A percentile compares a stretch with the other conserved stretches of the same genome.
Conservation (phyloP, 805 yeast species). For the Jamesozyma jinghongensis region DNA sequence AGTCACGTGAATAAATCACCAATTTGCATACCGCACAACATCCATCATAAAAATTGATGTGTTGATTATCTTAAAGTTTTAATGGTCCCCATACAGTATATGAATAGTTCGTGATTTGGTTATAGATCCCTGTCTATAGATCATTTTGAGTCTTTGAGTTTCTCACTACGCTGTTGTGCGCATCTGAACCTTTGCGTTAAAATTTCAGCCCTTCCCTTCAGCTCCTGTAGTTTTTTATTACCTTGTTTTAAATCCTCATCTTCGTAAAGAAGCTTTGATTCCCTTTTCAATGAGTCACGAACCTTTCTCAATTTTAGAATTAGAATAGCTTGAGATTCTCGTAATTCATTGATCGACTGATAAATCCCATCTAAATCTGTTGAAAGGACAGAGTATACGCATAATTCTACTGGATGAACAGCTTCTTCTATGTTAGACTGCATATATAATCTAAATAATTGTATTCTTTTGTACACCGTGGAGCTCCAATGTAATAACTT, state of each 20-base stretch:
- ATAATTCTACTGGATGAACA: conserved; percentile 27
- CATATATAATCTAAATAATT: background rate
- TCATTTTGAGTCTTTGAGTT: background rate
- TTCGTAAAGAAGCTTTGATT: conserved; percentile 15
- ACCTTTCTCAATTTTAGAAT: conserved; percentile 20
- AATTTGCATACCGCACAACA: too few relatives aligned
- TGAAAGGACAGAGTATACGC: conserved; percentile 25
- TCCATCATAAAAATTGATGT: too few relatives aligned
- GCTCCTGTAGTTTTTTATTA: background rate
- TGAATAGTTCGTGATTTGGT: too few relatives aligned
- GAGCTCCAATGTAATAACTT: too few relatives aligned
- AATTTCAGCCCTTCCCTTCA: conserved; percentile 10
- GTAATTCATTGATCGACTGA: conserved; percentile 24
- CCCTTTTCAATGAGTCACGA: conserved; percentile 17
- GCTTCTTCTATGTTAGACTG: conserved; percentile 2
- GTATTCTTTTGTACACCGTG: too few relatives aligned
- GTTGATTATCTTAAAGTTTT: too few relatives aligned
- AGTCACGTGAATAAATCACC: too few relatives aligned
- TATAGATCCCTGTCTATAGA: too few relatives aligned
- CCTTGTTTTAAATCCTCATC: conserved; percentile 4
- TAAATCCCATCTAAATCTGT: conserved; percentile 26
- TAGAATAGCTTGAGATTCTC: conserved; percentile 28
- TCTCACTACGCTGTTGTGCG: conserved; percentile 6
- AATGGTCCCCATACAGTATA: too few relatives aligned
- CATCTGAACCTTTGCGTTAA: conserved; percentile 9